phyloP scores from a whole-genome alignment of 1,284 basidiomycete species.

The Ganoderma sinense region DNA sequence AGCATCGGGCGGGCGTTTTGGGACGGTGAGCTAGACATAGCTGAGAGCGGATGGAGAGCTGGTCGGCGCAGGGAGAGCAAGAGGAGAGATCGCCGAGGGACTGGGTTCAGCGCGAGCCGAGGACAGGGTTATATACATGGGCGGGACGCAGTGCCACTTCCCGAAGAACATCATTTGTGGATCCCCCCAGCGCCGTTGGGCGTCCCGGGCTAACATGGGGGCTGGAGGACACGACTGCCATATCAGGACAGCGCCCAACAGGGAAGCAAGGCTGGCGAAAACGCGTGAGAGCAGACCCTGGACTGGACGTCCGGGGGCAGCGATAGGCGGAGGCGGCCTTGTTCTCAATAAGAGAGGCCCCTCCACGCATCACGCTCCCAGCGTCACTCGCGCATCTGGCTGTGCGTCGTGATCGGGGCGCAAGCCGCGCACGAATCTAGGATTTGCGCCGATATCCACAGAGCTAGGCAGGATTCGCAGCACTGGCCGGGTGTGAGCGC shows the following conservation, averaged over 20 bases:
- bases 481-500: constrained; percentile 28
- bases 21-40: constrained; percentile 12
- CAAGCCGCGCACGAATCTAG: not conserved
- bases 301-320: not conserved
- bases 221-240: not conserved
- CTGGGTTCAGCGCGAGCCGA: constrained; percentile 11
- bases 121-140: constrained; percentile 27
- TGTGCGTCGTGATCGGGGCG: not conserved
- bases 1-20: constrained; percentile 17
- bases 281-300: not conserved
- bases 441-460: constrained; percentile 22
- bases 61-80: not conserved
- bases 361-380: not conserved
- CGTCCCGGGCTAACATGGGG: not conserved
- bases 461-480: constrained; percentile 23
- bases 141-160: constrained; percentile 26
- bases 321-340: not conserved
- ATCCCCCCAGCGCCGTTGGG: constrained; percentile 19
- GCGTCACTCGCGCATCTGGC: not conserved
- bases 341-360: not conserved
- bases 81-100: constrained; percentile 11
- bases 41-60: constrained; percentile 1
- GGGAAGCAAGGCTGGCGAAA: not conserved
- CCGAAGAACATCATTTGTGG: constrained; percentile 25
- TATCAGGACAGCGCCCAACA: constrained; percentile 13